Base-by-base conservation (phyloP, 805 yeast genomes). In the Wickerhamomyces alni region DNA sequence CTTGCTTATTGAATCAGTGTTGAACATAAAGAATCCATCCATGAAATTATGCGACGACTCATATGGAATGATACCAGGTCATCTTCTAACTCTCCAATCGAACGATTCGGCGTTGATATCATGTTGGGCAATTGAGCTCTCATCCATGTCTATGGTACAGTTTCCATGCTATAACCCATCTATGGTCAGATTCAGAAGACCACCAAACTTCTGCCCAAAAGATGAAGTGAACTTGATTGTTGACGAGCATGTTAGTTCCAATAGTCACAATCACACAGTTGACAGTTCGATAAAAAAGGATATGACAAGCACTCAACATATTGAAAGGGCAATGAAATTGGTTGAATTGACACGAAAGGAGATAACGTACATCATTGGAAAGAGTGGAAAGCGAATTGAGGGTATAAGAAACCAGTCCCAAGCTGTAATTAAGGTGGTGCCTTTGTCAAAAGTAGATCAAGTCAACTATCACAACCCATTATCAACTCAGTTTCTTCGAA, bases 361-460 rank as follows among this genome's bases (percentile, higher is more conserved):
- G 39, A 62, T 70, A 2, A 58, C 70, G 1, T 62, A 55, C 35
- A 44, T 72, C 7, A 72, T 73, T 36, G 78, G 78, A 0, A 58
- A 50, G 18, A 51, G 53, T n/a, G 78, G 78, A 1, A 28, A 44
- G 16, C 55, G 62, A 31, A 70, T 74, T 12, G 60, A 57, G 29
- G 36, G 37, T 5, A 52, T 72, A 9, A 44, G 76, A 25, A 49
- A 51, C 5, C 36, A 38, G 18, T 58, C 71, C 1, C 45, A 54
- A 0, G 72, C 75, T 5, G 52, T 45, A 9, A 61, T 74, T 29
- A 66, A 67, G 37, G 62, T 72, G 5, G 46, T 67, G 11, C 70
- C 70, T 0, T 39, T 64, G 11, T 43, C 52, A 8, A 39, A 48
- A 15, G 48, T 48, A n/a, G 45, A 46, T 16, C 38, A 43, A 7